Percentiles rank a stretch among this genome's conserved stretches.
phyloP scores from a whole-genome alignment of 1,284 basidiomycete genomes.

The Microbotryum scabiosae region DNA sequence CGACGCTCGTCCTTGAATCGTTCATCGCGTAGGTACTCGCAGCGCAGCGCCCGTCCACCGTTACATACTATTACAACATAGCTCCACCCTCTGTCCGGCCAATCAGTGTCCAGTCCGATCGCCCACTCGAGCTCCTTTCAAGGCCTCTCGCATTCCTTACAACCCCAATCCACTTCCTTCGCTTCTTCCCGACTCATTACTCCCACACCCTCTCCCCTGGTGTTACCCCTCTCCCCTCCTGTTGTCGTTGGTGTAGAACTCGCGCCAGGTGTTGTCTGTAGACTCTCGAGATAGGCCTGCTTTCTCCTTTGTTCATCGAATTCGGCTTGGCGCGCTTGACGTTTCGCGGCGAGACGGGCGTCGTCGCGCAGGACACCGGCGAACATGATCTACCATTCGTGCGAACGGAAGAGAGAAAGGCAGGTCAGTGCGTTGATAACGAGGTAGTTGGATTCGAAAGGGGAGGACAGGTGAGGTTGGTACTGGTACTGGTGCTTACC shows the following conservation, averaged over 20 bases:
- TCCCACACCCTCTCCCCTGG: too few species aligned
- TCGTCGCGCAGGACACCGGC: constrained; percentile 81
- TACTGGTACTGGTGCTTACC: constrained; percentile 49
- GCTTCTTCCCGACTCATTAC: too few species aligned
- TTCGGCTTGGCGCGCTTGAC: constrained; percentile 54
- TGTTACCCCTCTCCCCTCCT: too few species aligned
- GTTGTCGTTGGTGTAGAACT: too few species aligned
- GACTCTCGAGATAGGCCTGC: constrained; percentile 30
- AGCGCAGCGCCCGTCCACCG: too few species aligned
- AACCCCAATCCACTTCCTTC: too few species aligned
- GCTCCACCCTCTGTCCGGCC: too few species aligned
- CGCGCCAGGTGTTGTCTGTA: constrained; percentile 9
- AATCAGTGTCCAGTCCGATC: too few species aligned
- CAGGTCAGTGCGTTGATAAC: neutral
- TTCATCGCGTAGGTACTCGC: too few species aligned
- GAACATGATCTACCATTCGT: constrained; percentile 64
- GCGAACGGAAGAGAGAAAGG: neutral
- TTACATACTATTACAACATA: neutral
- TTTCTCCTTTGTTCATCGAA: constrained; percentile 33
- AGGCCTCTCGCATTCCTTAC: too few species aligned
- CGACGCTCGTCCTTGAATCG: too few species aligned
- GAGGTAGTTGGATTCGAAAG: constrained; percentile 1
- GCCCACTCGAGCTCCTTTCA: too few species aligned
- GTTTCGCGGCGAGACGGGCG: constrained; percentile 64
- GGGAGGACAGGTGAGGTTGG: constrained; percentile 27